Base-by-base conservation (phyloP, 2,329 filamentous ascomycete genomes). In the Catunica adiposa region DNA sequence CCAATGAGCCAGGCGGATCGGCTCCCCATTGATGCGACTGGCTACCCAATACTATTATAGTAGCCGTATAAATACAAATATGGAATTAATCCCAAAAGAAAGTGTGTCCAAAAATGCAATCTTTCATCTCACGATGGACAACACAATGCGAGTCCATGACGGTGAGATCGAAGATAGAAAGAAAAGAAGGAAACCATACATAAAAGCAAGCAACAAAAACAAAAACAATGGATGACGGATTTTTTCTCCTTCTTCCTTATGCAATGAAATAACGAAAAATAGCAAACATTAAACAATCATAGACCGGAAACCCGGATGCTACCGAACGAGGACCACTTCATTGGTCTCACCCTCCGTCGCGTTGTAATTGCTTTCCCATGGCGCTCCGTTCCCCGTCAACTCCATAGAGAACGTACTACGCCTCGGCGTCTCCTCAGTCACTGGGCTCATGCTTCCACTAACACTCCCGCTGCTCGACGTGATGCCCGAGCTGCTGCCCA, bases 401-500 rank as follows among this genome's bases (percentile, higher is more conserved):
- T 69, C 71, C 61, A 67, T 61, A 4, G 53, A 58, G 40, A 60
- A 55, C 17, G 55, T 55, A 37, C 56, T 57, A 11, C 58, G 38
- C 5, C 59, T 48, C 38, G 63, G 61, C 2, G 66, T 66, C 5
- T 73, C 70, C 52, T 74, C 73, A 0, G 73, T 73, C 6, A 72
- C 68, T 6, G 74, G 74, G 61, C 73, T 76, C 58, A 75, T 61
- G n/a, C 72, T 71, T 20, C 71, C 73, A 60, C 71, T 74, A 51
- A 70, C 71, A 54, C 72, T 73, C 31, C 64, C 64, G 37, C 66
- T 68, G 46, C 65, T 65, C 3, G 65, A 60, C 2, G 66, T 56
- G 44, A 60, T 68, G 65, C 84, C 79, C 0, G 86, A 92, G 55
- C 82, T 89, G 62, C 87, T 92, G 59, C 86, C 88, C 48, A 90